Base-by-base conservation (phyloP, 1,139 yeast species). In the Geotrichum armillariae region DNA sequence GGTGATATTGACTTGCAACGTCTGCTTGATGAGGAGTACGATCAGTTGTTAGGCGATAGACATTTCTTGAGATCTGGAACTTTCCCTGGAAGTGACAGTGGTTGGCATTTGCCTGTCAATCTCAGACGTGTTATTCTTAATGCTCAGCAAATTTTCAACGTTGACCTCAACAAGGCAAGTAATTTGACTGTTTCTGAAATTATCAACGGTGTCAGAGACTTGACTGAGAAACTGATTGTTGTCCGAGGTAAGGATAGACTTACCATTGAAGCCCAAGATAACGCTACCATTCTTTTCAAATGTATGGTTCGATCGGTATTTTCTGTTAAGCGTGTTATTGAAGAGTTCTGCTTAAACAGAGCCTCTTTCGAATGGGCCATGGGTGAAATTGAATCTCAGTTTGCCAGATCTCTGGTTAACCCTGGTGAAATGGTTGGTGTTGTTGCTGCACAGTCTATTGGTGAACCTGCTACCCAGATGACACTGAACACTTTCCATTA, bases 341-440 rank as follows among this genome's bases (percentile, higher is more conserved):
- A 90, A 66, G 99, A 93, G 68, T 93, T 82, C 71, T 83, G 88
- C 60, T 75, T 94, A 62, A 89, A 83, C 63, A 82, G 82, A 60
- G 82, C 82, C 53, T 94, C 99, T 0, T 93, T 93, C 65, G 93
- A 90, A 60, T 94, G 99, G 99, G 95, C 89, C 40, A 62, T 90
- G 56, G 97, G 96, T 65, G 96, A 93, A 66, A 79, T 94, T 60
- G 96, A 90, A 66, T 80, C 93, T 22, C 97, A 91, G 69, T 94
- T 91, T 73, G 91, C 88, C 60, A 87, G 86, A 69, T 85, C 98
- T 3, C 76, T 90, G 64, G 99, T 91, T 46, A 94, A 94, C 60
- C 97, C 99, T 9, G 99, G 99, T 77, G 99, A 93, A 70, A 93
- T 93, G 99, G 99, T 94, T 53, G 99, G 99, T 76, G 97, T 93